phyloP scores from a whole-genome alignment of 805 yeast genomes.

The Yamadazyma akitaensis region DNA sequence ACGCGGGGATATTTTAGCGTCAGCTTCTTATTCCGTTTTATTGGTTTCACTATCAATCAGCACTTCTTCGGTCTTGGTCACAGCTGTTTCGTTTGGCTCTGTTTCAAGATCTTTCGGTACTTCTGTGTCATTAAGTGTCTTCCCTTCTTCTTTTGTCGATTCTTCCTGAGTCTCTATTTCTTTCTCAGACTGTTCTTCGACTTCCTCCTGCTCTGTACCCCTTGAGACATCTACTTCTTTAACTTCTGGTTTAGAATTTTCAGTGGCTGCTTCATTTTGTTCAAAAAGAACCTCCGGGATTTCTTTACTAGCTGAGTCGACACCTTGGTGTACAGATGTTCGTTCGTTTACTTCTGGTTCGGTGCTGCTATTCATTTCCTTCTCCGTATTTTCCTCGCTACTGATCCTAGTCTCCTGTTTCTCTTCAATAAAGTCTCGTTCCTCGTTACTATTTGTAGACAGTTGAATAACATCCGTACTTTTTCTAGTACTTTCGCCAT shows the following conservation, averaged over 20 bases:
- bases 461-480: background rate
- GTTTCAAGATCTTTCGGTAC: background rate
- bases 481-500: background rate
- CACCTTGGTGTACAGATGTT: too few species aligned
- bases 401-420: too few species aligned
- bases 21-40: too few species aligned
- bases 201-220: slow-evolving; percentile 1
- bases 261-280: too few species aligned
- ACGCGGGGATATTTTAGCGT: too few species aligned
- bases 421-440: too few species aligned
- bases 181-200: slow-evolving; percentile 1
- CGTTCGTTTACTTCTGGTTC: too few species aligned
- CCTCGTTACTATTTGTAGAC: background rate
- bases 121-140: background rate
- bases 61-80: background rate
- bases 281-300: too few species aligned
- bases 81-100: background rate
- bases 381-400: too few species aligned
- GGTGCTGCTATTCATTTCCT: too few species aligned
- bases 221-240: background rate
- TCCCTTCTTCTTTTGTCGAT: background rate
- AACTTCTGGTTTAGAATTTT: too few species aligned
- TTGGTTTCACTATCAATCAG: background rate
- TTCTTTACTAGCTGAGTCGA: too few species aligned
- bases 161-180: slow-evolving; percentile 4